phyloP scores from a whole-genome alignment of 2,329 filamentous ascomycete genomes.

The Graphium sp. region DNA sequence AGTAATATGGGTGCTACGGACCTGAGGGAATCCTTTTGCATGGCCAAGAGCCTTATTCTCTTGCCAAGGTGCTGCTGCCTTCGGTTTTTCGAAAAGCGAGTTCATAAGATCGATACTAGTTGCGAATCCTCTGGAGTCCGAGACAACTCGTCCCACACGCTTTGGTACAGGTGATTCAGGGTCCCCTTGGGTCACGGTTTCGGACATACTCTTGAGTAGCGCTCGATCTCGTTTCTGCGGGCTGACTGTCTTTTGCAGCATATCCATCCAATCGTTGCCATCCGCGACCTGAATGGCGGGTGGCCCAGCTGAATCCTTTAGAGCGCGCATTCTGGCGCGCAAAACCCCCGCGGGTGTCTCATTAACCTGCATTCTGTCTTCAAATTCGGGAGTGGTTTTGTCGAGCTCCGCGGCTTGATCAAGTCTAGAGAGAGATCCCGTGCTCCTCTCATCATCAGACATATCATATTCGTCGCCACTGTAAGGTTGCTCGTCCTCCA shows the following conservation, averaged over 20 bases:
- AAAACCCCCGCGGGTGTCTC: slow-evolving; percentile 45
- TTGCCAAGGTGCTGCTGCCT: slow-evolving; percentile 36
- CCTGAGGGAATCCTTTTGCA: slow-evolving; percentile 64
- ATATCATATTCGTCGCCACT: slow-evolving; percentile 65
- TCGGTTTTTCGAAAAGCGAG: slow-evolving; percentile 67
- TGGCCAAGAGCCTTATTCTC: slow-evolving; percentile 32
- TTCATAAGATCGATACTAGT: slow-evolving; percentile 96
- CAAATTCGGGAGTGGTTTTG: slow-evolving; percentile 36
- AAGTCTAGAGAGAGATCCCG: slow-evolving; percentile 59
- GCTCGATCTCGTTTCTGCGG: slow-evolving; percentile 84
- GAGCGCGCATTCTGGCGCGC: slow-evolving; percentile 45
- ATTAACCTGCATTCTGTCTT: slow-evolving; percentile 22
- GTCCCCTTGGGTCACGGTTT: slow-evolving; percentile 19
- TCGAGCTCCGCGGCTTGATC: slow-evolving; percentile 63
- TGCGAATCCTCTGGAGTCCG: slow-evolving; percentile 43
- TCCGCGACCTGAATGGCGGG: slow-evolving; percentile 42
- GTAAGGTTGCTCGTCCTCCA: slow-evolving; percentile 41
- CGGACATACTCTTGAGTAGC: slow-evolving; percentile 42
- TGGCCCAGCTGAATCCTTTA: slow-evolving; percentile 42
- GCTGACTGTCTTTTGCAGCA: slow-evolving; percentile 85
- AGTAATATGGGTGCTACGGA: slow-evolving; percentile 43
- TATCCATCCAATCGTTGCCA: slow-evolving; percentile 82
- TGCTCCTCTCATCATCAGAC: slow-evolving; percentile 55
- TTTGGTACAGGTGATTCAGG: slow-evolving; percentile 4
- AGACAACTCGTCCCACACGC: background rate